Conservation (phyloP, 108 stramenopile species). For the Halocafeteria seosinensis region DNA sequence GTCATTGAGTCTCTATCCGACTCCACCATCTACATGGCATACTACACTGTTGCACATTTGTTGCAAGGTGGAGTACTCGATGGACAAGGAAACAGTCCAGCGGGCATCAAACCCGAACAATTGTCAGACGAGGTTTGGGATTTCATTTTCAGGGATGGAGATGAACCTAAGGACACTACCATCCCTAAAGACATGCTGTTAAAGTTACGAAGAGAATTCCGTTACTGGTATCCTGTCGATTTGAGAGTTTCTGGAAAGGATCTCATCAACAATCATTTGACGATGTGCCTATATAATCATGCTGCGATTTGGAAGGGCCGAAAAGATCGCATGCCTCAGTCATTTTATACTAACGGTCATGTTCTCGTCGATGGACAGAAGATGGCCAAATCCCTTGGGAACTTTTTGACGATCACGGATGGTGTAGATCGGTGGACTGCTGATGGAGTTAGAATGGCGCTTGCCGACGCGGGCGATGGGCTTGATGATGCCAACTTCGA, state of each 20-base stretch:
- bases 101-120: constrained; percentile 54
- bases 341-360: constrained; percentile 84
- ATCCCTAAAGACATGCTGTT: constrained; percentile 54
- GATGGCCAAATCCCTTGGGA: constrained; percentile 92
- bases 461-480: constrained; percentile 86
- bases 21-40: constrained; percentile 97
- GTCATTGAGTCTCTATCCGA: constrained; percentile 91
- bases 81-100: constrained; percentile 48
- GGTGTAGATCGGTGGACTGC: constrained; percentile 21
- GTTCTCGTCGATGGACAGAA: constrained; percentile 82
- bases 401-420: constrained; percentile 77
- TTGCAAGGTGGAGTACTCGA: constrained; percentile 64
- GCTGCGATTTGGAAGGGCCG: constrained; percentile 68
- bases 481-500: constrained; percentile 95
- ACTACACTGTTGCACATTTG: constrained; percentile 80
- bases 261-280: constrained; percentile 90
- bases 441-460: constrained; percentile 74
- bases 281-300: constrained; percentile 94
- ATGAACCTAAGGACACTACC: constrained; percentile 39
- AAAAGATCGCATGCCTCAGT: constrained; percentile 60
- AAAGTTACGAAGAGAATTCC: constrained; percentile 63
- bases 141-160: constrained; percentile 66
- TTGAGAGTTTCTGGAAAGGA: constrained; percentile 87
- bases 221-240: constrained; percentile 94
- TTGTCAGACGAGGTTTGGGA: constrained; percentile 72